Base-by-base conservation (phyloP, 1,139 yeast genomes). In the Candida glucosophila region DNA sequence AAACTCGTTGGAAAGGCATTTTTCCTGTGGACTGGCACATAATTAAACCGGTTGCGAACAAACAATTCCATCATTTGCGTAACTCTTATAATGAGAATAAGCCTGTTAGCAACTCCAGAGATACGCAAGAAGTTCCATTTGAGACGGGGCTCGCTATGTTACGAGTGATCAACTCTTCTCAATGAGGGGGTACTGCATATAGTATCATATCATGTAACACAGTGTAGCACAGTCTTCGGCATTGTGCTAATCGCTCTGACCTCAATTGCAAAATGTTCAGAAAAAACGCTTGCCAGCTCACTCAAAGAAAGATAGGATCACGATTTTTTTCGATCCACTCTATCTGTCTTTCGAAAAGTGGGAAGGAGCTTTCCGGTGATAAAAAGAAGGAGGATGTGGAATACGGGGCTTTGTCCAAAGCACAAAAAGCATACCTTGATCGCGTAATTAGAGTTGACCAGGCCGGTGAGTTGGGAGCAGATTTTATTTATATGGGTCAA, bases 391-490 rank as follows among this genome's bases (percentile, higher is more conserved):
- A 11, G 26, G 28, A 7, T 26, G 34, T 58, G 4, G 45, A 40
- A 29, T 62, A 60, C 31, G 70, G 69, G 1, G 48, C 64, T 4
- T 45, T 75, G 26, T 64, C 74, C 3, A 55, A 55, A 23, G 81
- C 82, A 0, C 88, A 79, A 43, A 61, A 60, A 35, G 86, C 86
- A 1, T 82, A 67, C 36, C 62, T 86, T 15, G 85, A 82, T 31
- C 57, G 90, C 32, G 77, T 78, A 1, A 73, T 90, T 14, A 64
- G 98, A 28, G 98, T 90, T 6, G 97, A 90, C 46, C 98, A 90
- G 52, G 96, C 98, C 2, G 99, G 99, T 20, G 99, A 90, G 49
- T 67, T 90, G n/a, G 99, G 97, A 3, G 99, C 99, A 2, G 77
- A 92, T 51, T 77, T 79, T 41, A 90, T 90, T 30, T 90, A 90